Evolutionary conservation across 2,329 filamentous ascomycete genomes (phyloP).

Genomic region (Bipolaris sorokiniana): DNA sequence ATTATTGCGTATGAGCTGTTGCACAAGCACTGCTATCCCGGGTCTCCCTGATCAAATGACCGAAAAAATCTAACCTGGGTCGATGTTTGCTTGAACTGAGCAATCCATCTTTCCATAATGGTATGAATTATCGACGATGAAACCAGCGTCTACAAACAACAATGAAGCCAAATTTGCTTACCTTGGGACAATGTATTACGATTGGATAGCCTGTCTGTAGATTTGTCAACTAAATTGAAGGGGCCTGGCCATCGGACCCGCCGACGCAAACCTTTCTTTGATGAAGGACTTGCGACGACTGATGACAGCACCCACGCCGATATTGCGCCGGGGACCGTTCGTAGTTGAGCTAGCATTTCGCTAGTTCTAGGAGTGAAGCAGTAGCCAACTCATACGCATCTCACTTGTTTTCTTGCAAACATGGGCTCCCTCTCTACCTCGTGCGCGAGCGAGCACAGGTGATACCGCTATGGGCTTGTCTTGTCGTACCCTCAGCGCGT

Average conservation of each 20-base stretch:
- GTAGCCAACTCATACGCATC: conserved; percentile 2
- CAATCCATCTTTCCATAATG: conserved; percentile 37
- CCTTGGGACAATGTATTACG: neutral
- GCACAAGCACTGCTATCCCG: conserved; percentile 37
- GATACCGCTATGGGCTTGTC: conserved; percentile 4
- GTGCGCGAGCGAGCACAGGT: conserved; percentile 1
- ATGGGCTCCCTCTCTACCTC: neutral
- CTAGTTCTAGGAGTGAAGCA: neutral
- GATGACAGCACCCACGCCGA: conserved; percentile 2
- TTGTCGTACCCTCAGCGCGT: neutral
- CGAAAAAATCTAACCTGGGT: conserved; percentile 33
- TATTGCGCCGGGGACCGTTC: neutral
- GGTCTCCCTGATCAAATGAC: conserved; percentile 31
- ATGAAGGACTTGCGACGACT: conserved; percentile 14
- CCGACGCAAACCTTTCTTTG: conserved; percentile 19
- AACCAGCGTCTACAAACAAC: conserved; percentile 4
- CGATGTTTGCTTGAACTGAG: conserved; percentile 25
- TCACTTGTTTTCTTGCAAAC: conserved; percentile 2
- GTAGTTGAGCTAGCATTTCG: neutral
- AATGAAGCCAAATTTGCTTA: neutral
- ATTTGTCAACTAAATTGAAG: conserved; percentile 11
- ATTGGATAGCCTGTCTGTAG: neutral
- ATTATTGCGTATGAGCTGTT: conserved; percentile 32
- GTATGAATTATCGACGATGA: conserved; percentile 34
- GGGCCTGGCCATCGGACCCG: conserved; percentile 19